These are phyloP conservation scores for Coniochaeta sp. DNA, from an alignment of 2,329 filamentous ascomycete genomes.

Conservation along the genomic window DNA sequence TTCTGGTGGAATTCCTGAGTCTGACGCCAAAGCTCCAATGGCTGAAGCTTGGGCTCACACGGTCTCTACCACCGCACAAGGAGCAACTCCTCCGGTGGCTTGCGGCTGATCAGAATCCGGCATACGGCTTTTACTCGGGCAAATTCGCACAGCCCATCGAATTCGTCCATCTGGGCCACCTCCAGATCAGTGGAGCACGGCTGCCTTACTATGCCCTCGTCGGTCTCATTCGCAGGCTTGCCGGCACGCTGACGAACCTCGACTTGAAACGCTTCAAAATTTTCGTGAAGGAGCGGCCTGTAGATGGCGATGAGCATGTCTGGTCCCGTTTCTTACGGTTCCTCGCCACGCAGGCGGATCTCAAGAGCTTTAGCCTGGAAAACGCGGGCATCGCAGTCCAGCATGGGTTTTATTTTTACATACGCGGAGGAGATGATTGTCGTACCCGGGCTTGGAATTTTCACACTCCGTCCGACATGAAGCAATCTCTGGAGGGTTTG, in stretches of 20 bases:
- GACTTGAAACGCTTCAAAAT: not conserved
- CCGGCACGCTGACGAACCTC: not conserved
- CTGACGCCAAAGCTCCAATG: constrained; percentile 37
- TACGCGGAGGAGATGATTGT: no score
- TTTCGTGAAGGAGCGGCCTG: not conserved
- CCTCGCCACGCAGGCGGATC: not conserved
- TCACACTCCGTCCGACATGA: no score
- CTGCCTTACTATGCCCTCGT: not conserved
- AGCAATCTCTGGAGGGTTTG: no score
- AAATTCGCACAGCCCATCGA: not conserved
- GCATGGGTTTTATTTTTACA: no score
- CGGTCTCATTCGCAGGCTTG: not conserved
- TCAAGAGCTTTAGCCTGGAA: not conserved
- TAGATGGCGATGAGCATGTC: not conserved
- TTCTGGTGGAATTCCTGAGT: constrained; percentile 28
- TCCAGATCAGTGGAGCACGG: not conserved
- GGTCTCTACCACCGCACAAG: constrained; percentile 2
- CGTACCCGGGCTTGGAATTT: no score
- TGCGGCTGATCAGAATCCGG: constrained; percentile 7
- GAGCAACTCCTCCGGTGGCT: constrained; percentile 33
- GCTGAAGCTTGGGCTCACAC: constrained; percentile 45
- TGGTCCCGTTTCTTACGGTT: not conserved
- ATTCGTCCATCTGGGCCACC: not conserved
- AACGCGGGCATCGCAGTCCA: no score
- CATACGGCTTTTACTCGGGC: not conserved